phyloP scores from a whole-genome alignment of 768 basidiomycete species.

The Strobilomyces dryophilus region DNA sequence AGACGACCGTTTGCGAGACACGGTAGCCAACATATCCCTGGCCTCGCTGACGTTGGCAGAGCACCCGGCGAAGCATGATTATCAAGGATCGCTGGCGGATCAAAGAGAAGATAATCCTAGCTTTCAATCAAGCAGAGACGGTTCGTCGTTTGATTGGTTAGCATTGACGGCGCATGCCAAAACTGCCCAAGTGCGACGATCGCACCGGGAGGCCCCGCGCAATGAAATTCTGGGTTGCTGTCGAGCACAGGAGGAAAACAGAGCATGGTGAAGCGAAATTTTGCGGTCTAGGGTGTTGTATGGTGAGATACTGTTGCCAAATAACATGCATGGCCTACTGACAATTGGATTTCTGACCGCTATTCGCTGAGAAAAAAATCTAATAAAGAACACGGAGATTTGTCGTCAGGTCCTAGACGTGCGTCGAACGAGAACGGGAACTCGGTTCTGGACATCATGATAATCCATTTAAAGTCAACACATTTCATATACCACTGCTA shows the following conservation, averaged over 20 bases:
- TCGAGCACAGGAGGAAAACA: not conserved
- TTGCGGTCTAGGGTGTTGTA: not conserved
- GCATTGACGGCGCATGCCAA: not conserved
- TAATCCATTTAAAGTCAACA: not conserved
- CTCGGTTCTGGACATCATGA: not conserved
- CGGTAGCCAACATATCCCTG: conserved; percentile 37
- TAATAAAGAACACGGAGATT: not conserved
- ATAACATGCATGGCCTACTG: not conserved
- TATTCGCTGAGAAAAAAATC: not conserved
- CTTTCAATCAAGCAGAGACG: not conserved
- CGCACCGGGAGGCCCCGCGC: not conserved
- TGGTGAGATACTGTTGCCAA: not conserved
- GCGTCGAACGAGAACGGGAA: not conserved
- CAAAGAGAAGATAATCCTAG: conserved; percentile 1
- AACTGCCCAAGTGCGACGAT: not conserved
- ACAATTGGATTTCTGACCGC: not conserved
- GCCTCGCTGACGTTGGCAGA: conserved; percentile 20
- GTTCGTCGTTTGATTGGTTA: not conserved
- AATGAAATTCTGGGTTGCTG: not conserved
- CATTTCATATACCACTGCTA: no score
- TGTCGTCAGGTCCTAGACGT: not conserved
- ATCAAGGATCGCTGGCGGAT: conserved; percentile 38
- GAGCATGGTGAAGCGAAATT: not conserved
- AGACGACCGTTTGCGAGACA: conserved; percentile 44
- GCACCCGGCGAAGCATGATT: conserved; percentile 24